A percentile compares a stretch with the other conserved stretches of the same genome.
phyloP scores from a whole-genome alignment of 768 basidiomycete genomes.

The Tremella fuciformis region DNA sequence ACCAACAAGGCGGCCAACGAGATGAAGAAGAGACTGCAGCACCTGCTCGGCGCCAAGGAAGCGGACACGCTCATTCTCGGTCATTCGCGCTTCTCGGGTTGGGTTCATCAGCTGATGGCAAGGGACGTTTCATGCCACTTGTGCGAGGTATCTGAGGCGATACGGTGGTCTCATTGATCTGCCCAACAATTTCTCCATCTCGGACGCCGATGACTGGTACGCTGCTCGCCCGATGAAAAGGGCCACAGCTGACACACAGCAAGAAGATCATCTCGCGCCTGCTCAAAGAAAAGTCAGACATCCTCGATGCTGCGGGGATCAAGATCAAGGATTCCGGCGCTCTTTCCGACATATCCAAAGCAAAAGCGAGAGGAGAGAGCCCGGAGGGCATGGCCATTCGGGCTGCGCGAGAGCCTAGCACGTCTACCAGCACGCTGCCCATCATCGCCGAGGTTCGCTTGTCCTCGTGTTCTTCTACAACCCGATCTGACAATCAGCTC shows the following conservation, averaged over 20 bases:
- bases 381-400: slow-evolving; percentile 57
- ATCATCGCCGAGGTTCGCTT: slow-evolving; percentile 46
- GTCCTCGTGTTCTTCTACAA: not conserved
- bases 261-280: slow-evolving; percentile 65
- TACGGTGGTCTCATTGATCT: slow-evolving; percentile 63
- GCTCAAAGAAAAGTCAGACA: slow-evolving; percentile 61
- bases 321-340: slow-evolving; percentile 59
- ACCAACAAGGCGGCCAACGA: slow-evolving; percentile 88
- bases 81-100: slow-evolving; percentile 21
- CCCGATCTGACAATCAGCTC: slow-evolving; percentile 48
- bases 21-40: slow-evolving; percentile 69
- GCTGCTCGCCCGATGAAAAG: slow-evolving; percentile 17
- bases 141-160: slow-evolving; percentile 68
- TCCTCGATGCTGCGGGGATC: slow-evolving; percentile 57
- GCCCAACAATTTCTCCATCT: slow-evolving; percentile 72
- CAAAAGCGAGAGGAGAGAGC: slow-evolving; percentile 62
- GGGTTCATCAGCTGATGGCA: slow-evolving; percentile 42
- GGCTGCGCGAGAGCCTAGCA: slow-evolving; percentile 35
- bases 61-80: slow-evolving; percentile 60
- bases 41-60: slow-evolving; percentile 63
- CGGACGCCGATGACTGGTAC: slow-evolving; percentile 76
- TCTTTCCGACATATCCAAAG: slow-evolving; percentile 67
- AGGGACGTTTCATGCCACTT: slow-evolving; percentile 79
- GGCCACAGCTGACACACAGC: slow-evolving; percentile 52
- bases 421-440: slow-evolving; percentile 30